Base-by-base conservation (phyloP, 2,329 filamentous ascomycete genomes). In the Eutypella sp. region DNA sequence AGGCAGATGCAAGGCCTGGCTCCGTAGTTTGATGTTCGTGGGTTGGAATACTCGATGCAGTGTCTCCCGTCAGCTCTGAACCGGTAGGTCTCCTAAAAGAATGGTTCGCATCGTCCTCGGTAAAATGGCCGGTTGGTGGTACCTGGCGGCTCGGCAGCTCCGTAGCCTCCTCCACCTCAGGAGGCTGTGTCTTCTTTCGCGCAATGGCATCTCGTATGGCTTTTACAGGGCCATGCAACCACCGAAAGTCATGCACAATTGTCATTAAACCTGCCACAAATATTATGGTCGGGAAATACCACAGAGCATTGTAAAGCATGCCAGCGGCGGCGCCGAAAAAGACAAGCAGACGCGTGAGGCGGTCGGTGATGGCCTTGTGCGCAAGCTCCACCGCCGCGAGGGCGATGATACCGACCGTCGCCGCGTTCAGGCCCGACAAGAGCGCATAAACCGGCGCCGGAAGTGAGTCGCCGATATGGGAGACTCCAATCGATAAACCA, bases 231-330 rank as follows among this genome's bases (percentile, higher is more conserved):
- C 66, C 59, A n/a, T 75, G 71, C 7, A 76, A 54, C 65, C 75
- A 74, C 34, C 71, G 68, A 37, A 67, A 68, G 62, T 88, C 84
- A 69, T 78, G 81, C 1, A 77, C 44, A 0, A 81, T 60, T 0
- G 79, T 77, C 0, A 64, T 61, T 1, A 73, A 10, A 0, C 84
- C 85, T 0, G 74, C 78, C 1, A 71, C 51, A 0, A 76, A 54
- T 64, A 89, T 82, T 4, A 89, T 58, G 0, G 79, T 56, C 0
- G 86, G 86, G 39, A 88, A 89, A 52, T 86, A 90, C 86, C 86
- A 90, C 0, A 89, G 64, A 0, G 84, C 78, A 41, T 81, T 87
- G 54, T 89, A 89, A 41, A 85, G 70, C 52, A 89, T 65, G 0
- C 85, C 86, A 0, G 82, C 84, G 8, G 75, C 72, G 1, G 71